A percentile compares a stretch with the other conserved stretches of the same genome.
These are phyloP conservation scores for Hirschfeldia incana DNA, from an alignment of 345 rosid species.

Conservation along the genomic window DNA sequence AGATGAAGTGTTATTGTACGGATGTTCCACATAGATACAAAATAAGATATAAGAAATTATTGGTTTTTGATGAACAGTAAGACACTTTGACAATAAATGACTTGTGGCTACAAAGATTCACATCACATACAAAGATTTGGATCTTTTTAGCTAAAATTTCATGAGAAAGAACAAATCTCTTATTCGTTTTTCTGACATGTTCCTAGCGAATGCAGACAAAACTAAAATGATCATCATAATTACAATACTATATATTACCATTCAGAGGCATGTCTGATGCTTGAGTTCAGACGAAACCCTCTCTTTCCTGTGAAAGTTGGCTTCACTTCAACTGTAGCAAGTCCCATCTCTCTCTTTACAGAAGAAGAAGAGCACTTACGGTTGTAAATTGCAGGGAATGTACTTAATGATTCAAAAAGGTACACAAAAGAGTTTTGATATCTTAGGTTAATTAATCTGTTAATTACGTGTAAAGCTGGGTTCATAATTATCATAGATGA, in stretches of 20 bases:
- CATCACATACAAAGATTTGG: conserved; percentile 9
- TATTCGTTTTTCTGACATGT: conserved; percentile 14
- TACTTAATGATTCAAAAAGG: conserved; percentile 32
- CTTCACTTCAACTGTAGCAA: conserved; percentile 77
- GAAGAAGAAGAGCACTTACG: conserved; percentile 10
- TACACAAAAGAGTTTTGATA: background rate
- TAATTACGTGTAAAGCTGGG: conserved; percentile 40
- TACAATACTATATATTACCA: conserved; percentile 52
- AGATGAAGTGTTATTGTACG: conserved; percentile 34
- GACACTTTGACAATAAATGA: background rate
- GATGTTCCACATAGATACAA: conserved; percentile 38
- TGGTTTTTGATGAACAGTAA: conserved; percentile 31
- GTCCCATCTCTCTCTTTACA: conserved; percentile 57
- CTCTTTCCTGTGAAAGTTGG: conserved; percentile 87
- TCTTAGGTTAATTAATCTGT: conserved; percentile 15
- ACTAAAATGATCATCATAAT: conserved; percentile 22
- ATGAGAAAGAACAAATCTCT: conserved; percentile 12
- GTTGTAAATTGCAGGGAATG: conserved; percentile 21
- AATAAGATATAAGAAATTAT: conserved; percentile 9
- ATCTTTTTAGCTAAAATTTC: conserved; percentile 2
- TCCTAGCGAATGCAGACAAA: conserved; percentile 5
- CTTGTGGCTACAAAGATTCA: conserved; percentile 34
- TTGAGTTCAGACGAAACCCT: conserved; percentile 84
- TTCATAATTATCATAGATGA: conserved; percentile 20
- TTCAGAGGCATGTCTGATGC: conserved; percentile 92